These are phyloP conservation scores for Amanita inopinata DNA, from an alignment of 768 basidiomycete species.

Conservation along the genomic window DNA sequence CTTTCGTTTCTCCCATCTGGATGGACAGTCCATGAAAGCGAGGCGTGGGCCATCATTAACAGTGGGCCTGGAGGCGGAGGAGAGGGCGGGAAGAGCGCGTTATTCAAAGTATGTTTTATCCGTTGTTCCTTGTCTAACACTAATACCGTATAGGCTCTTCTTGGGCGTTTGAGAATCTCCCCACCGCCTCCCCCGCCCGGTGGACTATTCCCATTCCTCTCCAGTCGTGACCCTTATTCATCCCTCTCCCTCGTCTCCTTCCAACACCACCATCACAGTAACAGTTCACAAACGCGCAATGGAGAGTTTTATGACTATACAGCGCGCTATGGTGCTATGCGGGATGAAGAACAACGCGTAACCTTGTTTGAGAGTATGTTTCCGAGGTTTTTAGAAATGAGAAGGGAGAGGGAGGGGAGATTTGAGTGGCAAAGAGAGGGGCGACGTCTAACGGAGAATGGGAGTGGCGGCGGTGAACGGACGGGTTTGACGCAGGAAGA, in stretches of 20 bases:
- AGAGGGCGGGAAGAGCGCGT: constrained; percentile 36
- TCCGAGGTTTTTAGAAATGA: constrained; percentile 32
- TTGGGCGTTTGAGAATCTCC: constrained; percentile 61
- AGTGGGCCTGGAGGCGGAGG: constrained; percentile 47
- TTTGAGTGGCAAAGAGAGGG: constrained; percentile 12
- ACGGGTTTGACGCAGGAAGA: constrained; percentile 20
- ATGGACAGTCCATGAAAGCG: constrained; percentile 51
- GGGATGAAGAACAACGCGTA: constrained; percentile 66
- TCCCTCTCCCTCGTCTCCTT: constrained; percentile 56
- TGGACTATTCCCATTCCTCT: constrained; percentile 74
- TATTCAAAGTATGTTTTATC: constrained; percentile 49
- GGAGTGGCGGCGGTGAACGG: too few species aligned
- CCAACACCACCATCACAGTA: constrained; percentile 42
- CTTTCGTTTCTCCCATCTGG: constrained; percentile 13
- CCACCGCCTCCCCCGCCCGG: constrained; percentile 50
- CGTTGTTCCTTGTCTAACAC: not conserved
- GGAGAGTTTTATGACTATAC: constrained; percentile 88
- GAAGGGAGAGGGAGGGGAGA: constrained; percentile 15
- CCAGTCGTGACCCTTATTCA: constrained; percentile 37
- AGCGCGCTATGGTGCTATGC: constrained; percentile 81
- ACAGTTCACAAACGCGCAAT: too few species aligned
- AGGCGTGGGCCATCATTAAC: constrained; percentile 72
- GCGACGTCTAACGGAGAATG: constrained; percentile 14
- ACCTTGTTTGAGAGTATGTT: constrained; percentile 70
- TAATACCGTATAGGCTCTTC: constrained; percentile 37